Evolutionary conservation across 176 grass and related monocot species (phyloP).

Genomic region (sorghum (Sorghum bicolor)): DNA sequence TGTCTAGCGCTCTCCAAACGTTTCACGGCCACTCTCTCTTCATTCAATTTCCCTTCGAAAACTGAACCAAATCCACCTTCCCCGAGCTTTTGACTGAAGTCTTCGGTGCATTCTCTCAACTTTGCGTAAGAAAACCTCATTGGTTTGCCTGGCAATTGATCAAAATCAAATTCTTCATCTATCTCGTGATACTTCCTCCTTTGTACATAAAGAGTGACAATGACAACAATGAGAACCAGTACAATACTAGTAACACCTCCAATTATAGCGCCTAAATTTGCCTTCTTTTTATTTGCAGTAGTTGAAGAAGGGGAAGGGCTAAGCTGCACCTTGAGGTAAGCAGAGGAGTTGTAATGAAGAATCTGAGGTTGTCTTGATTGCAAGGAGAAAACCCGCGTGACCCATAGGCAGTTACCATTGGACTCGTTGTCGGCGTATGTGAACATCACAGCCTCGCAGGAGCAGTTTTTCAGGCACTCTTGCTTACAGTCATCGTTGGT

Average conservation of each 20-base stretch:
- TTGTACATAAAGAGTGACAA: constrained; percentile 1
- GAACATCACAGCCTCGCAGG: constrained; percentile 32
- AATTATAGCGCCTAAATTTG: neutral
- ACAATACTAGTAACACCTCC: constrained; percentile 7
- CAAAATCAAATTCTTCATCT: constrained; percentile 29
- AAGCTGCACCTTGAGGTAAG: constrained; percentile 46
- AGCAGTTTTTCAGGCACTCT: constrained; percentile 46
- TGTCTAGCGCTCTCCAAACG: constrained; percentile 28
- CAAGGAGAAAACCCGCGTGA: constrained; percentile 38
- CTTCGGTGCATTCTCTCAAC: constrained; percentile 19
- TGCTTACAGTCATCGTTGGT: constrained; percentile 24
- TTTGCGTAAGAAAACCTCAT: constrained; percentile 14
- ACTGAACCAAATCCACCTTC: constrained; percentile 42
- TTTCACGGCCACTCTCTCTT: constrained; percentile 32
- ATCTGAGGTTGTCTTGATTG: constrained; percentile 25
- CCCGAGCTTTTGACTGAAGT: constrained; percentile 39
- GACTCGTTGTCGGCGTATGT: constrained; percentile 6
- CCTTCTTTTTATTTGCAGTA: neutral
- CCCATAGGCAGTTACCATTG: constrained; percentile 16
- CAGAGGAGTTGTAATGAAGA: constrained; percentile 36
- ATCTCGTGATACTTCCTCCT: constrained; percentile 13
- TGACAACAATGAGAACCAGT: neutral
- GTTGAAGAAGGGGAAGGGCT: neutral
- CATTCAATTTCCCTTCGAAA: constrained; percentile 38
- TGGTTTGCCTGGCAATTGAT: constrained; percentile 25